Evolutionary conservation across 805 yeast species (phyloP).

Genomic region (Lipomyces anomalus): DNA sequence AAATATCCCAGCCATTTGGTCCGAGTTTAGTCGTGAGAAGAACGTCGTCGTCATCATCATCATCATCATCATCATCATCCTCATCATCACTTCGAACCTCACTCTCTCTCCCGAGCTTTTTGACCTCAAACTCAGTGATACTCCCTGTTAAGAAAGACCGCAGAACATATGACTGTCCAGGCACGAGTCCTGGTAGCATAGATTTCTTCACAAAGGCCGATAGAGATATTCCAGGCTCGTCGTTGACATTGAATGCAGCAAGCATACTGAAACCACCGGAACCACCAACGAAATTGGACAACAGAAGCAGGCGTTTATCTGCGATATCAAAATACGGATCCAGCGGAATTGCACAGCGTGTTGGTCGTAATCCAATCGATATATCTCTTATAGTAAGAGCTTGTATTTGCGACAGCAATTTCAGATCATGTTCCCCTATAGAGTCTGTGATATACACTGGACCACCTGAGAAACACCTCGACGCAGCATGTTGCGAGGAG

Average conservation of each 20-base stretch:
- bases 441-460: constrained; percentile 32
- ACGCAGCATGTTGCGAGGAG: constrained; percentile 29
- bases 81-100: neutral
- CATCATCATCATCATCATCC: constrained; percentile 1
- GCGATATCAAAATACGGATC: constrained; percentile 18
- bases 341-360: constrained; percentile 15
- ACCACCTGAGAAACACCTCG: constrained; percentile 31
- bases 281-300: constrained; percentile 19
- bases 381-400: constrained; percentile 17
- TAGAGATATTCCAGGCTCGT: no score
- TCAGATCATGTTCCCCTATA: constrained; percentile 24
- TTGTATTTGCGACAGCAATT: constrained; percentile 13
- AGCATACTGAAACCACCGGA: constrained; percentile 22
- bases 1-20: constrained; percentile 18
- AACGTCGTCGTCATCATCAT: constrained; percentile 3
- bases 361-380: constrained; percentile 17
- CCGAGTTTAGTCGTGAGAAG: constrained; percentile 13
- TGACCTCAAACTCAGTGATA: constrained; percentile 10
- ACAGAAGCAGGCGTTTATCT: constrained; percentile 12
- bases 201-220: constrained; percentile 10
- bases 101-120: no score
- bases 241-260: constrained; percentile 18
- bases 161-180: constrained; percentile 14
- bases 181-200: constrained; percentile 17
- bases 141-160: constrained; percentile 15